A percentile compares a stretch with the other conserved stretches of the same genome.
These are phyloP conservation scores for Lasiodiplodia sp. DNA, from an alignment of 2,329 filamentous ascomycete genomes.

Conservation along the genomic window DNA sequence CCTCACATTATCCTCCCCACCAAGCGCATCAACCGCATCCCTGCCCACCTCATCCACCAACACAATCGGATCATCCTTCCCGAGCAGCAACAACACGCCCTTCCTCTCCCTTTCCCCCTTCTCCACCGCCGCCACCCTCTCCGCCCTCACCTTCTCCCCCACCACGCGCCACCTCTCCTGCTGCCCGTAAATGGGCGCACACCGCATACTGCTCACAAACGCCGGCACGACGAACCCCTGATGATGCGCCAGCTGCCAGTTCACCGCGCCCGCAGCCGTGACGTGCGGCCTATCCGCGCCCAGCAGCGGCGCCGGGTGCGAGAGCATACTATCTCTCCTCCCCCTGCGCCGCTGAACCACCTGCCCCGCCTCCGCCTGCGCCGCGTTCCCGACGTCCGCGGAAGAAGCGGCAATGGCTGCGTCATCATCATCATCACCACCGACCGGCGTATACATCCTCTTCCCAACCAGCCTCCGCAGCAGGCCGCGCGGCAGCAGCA, in stretches of 20 bases:
- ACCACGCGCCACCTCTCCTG: slow-evolving; percentile 68
- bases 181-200: slow-evolving; percentile 73
- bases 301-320: slow-evolving; percentile 51
- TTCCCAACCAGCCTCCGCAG: slow-evolving; percentile 59
- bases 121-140: slow-evolving; percentile 47
- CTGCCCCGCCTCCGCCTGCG: slow-evolving; percentile 16
- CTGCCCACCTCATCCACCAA: slow-evolving; percentile 68
- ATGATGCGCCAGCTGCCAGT: slow-evolving; percentile 74
- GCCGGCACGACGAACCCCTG: slow-evolving; percentile 69
- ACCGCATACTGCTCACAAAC: slow-evolving; percentile 74
- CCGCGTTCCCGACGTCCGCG: neutral
- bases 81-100: slow-evolving; percentile 71
- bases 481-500: slow-evolving; percentile 62
- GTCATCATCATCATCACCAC: neutral
- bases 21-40: slow-evolving; percentile 65
- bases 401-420: neutral
- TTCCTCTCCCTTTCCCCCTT: slow-evolving; percentile 38
- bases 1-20: slow-evolving; percentile 63
- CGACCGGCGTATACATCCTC: slow-evolving; percentile 27
- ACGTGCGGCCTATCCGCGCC: slow-evolving; percentile 54
- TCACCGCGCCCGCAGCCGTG: slow-evolving; percentile 68
- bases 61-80: slow-evolving; percentile 71
- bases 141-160: slow-evolving; percentile 56
- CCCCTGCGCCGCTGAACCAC: neutral
- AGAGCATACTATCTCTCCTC: neutral